These are phyloP conservation scores for Pyrenophora tritici-repentis DNA, from an alignment of 2,329 filamentous ascomycete species.

Conservation along the genomic window DNA sequence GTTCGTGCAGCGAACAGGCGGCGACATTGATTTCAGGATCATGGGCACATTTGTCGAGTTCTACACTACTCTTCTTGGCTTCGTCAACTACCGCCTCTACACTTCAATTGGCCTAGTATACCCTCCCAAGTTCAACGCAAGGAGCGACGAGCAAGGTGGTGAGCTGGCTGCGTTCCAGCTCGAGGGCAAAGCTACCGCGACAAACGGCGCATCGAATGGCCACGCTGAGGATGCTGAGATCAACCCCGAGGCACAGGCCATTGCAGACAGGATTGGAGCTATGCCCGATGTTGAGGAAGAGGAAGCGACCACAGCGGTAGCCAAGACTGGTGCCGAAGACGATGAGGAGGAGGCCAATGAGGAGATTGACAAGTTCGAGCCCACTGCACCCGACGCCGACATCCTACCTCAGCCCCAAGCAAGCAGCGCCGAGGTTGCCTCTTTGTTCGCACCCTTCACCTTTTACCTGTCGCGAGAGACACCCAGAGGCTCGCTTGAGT, in stretches of 20 bases:
- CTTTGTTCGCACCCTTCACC: slow-evolving; percentile 86
- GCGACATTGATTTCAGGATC: slow-evolving; percentile 96
- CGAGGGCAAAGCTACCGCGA: slow-evolving; percentile 69
- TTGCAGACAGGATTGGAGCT: slow-evolving; percentile 53
- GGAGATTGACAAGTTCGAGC: slow-evolving; percentile 88
- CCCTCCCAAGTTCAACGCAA: slow-evolving; percentile 87
- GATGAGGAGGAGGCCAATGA: slow-evolving; percentile 45
- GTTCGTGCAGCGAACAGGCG: slow-evolving; percentile 93
- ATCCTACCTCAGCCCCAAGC: slow-evolving; percentile 77
- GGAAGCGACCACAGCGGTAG: slow-evolving; percentile 37
- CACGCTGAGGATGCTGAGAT: slow-evolving; percentile 31
- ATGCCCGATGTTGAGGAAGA: slow-evolving; percentile 46
- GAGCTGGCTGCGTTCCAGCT: slow-evolving; percentile 91
- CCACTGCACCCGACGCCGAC: slow-evolving; percentile 82
- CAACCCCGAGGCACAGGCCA: slow-evolving; percentile 54
- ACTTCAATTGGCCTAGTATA: slow-evolving; percentile 91
- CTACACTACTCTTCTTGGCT: slow-evolving; percentile 93
- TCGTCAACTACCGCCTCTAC: slow-evolving; percentile 95
- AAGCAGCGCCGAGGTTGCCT: slow-evolving; percentile 68
- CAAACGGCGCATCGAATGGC: slow-evolving; percentile 33
- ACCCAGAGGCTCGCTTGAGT: slow-evolving; percentile 86
- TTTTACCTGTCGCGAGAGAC: slow-evolving; percentile 95
- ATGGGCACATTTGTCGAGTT: slow-evolving; percentile 99
- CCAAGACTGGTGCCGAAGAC: slow-evolving; percentile 19
- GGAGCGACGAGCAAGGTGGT: slow-evolving; percentile 85